Evolutionary conservation across 2,329 filamentous ascomycete species (phyloP), one percentile per base, ranked within the genome.

Genomic region (Ustulina deusta): DNA sequence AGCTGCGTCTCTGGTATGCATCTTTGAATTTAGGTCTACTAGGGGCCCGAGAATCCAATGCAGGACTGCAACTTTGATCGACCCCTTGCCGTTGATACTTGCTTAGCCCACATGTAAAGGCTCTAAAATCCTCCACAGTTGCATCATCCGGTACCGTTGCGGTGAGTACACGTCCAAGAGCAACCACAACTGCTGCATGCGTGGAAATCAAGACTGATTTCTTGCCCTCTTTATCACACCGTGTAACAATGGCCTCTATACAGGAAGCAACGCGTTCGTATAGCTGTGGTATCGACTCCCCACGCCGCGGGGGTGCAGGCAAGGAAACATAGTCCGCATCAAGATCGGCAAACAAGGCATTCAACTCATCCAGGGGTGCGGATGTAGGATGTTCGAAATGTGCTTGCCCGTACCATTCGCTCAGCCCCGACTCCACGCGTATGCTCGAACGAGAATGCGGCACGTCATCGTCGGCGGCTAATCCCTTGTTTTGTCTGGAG

Each of bases 381-480:
- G 95, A 93, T 17, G 86, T 85, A 0, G 96, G 96, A 76, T 98
- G 96, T 62, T 92, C 86, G 79, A 97, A 97, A 67, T 89, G 89
- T 17, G 94, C 93, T 55, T 89, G 85, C 29, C 96, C 96, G 78
- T 96, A 98, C 91, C 96, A 98, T 83, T 99, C 96, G 69, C 93
- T 91, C 44, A 90, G 74, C 13, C 87, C 87, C 63, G 83, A 80
- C 73, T 90, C 88, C 55, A 84, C 85, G 40, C 86, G 83, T 68
- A 90, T 85, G 44, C 76, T 79, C 64, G 80, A 72, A 29, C 76
- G 69, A 17, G 73, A 63, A 15, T 70, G 49, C 66, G 65, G 54
- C 58, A 72, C 46, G 54, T 57, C 69, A 61, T 69, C 44, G 11
- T 69, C 49, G 32, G 61, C 40, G 2, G 22, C 17, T 15, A 49